Base-by-base conservation (phyloP, 2,329 filamentous ascomycete genomes). In the Colletotrichum somersetense region DNA sequence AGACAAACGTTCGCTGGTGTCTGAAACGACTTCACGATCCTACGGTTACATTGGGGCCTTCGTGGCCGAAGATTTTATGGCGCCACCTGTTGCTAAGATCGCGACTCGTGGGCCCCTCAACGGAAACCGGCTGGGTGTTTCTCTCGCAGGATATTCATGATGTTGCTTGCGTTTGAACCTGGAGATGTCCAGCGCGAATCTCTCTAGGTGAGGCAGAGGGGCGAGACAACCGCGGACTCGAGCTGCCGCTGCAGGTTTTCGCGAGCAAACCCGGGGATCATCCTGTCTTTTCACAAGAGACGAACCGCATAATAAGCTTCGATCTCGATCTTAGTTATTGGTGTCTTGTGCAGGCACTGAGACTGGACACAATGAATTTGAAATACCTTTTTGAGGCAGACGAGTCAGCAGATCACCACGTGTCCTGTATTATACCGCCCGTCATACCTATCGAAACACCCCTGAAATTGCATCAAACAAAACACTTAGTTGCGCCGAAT, bases 41-140 rank as follows among this genome's bases (percentile, higher is more conserved):
- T 91, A 89, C 76, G 85, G 84, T 40, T 91, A 89, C 77, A 88
- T 91, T 63, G 89, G 89, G 89, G 91, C 75, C 85, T 91, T 0
- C 84, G 89, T 12, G 89, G 89, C 0, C 83, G 88, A 0, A 89
- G 89, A 1, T 30, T 30, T 5, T 30, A 3, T 30, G 0, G 80
- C 91, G 11, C 86, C 91, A 83, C 83, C 84, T 0, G 89, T 88
- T 2, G 80, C 90, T 10, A 89, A 91, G 78, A 89, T 91, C 73
- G 85, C 91, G 1, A 79, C 79, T 0, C 83, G 89, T 75, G 77
- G 83, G 2, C 76, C 80, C 44, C 87, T 84, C 0, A 89, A 88
- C 30, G 72, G 72, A 79, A 76, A 1, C 85, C 85, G 0, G 86
- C 80, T 0, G 30, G 86, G 80, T 0, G 72, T 82, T 2, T 85